Evolutionary conservation across 73 alveolate species (phyloP).

Genomic region (Uronychia setigera): DNA sequence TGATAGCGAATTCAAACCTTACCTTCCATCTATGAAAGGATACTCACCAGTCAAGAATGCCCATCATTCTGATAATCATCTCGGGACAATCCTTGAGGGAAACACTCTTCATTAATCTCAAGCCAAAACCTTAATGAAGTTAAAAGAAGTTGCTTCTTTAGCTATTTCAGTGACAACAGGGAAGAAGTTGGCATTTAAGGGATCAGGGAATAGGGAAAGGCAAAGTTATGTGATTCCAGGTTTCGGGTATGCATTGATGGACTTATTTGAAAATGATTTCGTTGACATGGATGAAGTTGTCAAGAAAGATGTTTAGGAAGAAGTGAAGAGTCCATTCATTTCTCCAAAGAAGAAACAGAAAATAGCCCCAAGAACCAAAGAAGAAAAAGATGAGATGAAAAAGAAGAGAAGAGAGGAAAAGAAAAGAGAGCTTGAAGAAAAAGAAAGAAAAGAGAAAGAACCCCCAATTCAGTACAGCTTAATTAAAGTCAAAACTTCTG

Average conservation of each 20-base stretch:
- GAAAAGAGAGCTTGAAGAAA: conserved; percentile 60
- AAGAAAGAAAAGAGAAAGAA: conserved; percentile 64
- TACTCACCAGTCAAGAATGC: neutral
- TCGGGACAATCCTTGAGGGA: neutral
- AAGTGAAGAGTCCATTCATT: conserved; percentile 69
- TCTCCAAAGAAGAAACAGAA: conserved; percentile 55
- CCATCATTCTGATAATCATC: neutral
- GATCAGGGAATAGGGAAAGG: conserved; percentile 21
- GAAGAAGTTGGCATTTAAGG: conserved; percentile 24
- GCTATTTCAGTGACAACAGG: conserved; percentile 71
- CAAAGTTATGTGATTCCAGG: conserved; percentile 73
- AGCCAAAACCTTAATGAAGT: conserved; percentile 25
- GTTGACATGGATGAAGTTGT: conserved; percentile 62
- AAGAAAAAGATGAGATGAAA: conserved; percentile 48
- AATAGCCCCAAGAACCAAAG: conserved; percentile 55
- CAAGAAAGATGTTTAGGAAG: conserved; percentile 54
- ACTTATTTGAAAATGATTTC: conserved; percentile 69
- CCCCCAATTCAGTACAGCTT: conserved; percentile 70
- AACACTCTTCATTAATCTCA: neutral
- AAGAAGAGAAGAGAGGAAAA: conserved; percentile 57
- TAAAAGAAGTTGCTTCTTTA: conserved; percentile 56
- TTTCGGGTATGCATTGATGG: conserved; percentile 81
- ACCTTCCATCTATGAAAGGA: conserved; percentile 40
- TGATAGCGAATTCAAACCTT: conserved; percentile 57
- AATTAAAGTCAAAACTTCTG: conserved; percentile 68